phyloP scores from a whole-genome alignment of 331 rosid species.

The Cydonia oblonga region DNA sequence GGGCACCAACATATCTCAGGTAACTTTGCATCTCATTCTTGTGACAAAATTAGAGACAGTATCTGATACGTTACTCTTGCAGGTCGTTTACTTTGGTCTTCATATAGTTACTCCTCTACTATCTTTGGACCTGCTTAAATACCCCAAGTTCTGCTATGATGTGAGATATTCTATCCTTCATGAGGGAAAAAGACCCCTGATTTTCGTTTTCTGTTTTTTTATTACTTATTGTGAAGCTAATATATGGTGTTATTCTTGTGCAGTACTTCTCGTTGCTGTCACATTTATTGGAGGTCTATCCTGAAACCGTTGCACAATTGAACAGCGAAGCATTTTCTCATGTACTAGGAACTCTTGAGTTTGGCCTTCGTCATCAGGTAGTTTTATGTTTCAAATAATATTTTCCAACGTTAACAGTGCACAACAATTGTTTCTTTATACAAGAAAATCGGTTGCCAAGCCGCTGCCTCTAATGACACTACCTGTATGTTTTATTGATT shows the following conservation, averaged over 20 bases:
- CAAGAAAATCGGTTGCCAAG: not conserved
- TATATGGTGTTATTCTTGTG: conserved; percentile 13
- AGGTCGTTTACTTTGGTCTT: conserved; percentile 97
- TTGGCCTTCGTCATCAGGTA: conserved; percentile 93
- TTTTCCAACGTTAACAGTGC: not conserved
- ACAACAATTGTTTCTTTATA: not conserved
- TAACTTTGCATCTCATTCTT: conserved; percentile 18
- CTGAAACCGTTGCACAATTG: conserved; percentile 82
- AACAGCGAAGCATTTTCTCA: conserved; percentile 62
- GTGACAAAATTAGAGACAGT: conserved; percentile 1
- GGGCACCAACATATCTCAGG: conserved; percentile 87
- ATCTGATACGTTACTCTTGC: conserved; percentile 26
- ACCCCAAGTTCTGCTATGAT: conserved; percentile 87
- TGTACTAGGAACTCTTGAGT: conserved; percentile 73
- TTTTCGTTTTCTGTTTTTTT: not conserved
- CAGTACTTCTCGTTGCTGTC: conserved; percentile 91
- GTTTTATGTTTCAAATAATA: not conserved
- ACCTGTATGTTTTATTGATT: not conserved
- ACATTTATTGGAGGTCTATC: conserved; percentile 89
- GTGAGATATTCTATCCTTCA: conserved; percentile 38
- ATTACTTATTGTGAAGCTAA: conserved; percentile 13
- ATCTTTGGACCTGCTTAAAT: conserved; percentile 82
- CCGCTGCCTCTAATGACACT: not conserved
- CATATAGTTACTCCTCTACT: conserved; percentile 77
- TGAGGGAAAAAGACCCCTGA: conserved; percentile 1